phyloP scores from a whole-genome alignment of 768 basidiomycete species.

The Pisolithus sp. region DNA sequence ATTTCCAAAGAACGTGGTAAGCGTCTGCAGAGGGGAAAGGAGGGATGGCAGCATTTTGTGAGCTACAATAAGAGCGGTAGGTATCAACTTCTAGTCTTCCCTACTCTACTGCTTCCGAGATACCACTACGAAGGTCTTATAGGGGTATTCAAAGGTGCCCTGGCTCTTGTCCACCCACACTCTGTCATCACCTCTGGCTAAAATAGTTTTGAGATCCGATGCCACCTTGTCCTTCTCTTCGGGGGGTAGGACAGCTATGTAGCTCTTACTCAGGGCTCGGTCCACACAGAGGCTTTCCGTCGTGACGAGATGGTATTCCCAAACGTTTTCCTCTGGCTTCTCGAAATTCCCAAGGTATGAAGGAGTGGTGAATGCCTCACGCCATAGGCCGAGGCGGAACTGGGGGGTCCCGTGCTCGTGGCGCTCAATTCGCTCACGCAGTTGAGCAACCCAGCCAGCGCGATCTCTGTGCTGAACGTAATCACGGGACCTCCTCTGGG shows the following conservation, averaged over 20 bases:
- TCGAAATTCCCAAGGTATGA: slow-evolving; percentile 58
- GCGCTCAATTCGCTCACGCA: slow-evolving; percentile 63
- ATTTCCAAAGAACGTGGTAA: no score
- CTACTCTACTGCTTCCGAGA: slow-evolving; percentile 34
- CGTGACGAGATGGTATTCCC: slow-evolving; percentile 45
- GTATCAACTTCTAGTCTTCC: not conserved
- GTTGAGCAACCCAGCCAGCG: slow-evolving; percentile 67
- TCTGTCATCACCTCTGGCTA: slow-evolving; percentile 54
- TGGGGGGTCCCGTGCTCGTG: slow-evolving; percentile 76
- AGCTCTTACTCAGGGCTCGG: slow-evolving; percentile 78
- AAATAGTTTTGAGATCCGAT: slow-evolving; percentile 45
- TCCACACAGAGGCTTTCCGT: slow-evolving; percentile 54
- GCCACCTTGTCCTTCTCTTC: slow-evolving; percentile 51
- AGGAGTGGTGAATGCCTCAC: slow-evolving; percentile 54
- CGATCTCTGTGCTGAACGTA: slow-evolving; percentile 34
- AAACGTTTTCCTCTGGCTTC: slow-evolving; percentile 49
- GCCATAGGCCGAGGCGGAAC: slow-evolving; percentile 74
- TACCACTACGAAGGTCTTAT: slow-evolving; percentile 59
- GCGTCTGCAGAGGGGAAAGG: no score
- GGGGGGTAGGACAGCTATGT: slow-evolving; percentile 58
- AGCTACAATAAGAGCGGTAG: not conserved
- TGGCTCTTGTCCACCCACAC: slow-evolving; percentile 70
- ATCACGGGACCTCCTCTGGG: not conserved
- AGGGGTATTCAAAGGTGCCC: slow-evolving; percentile 77
- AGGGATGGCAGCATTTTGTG: no score